A percentile compares a stretch with the other conserved stretches of the same genome.
phyloP scores from a whole-genome alignment of 805 yeast species.

The Millerago galiae region DNA sequence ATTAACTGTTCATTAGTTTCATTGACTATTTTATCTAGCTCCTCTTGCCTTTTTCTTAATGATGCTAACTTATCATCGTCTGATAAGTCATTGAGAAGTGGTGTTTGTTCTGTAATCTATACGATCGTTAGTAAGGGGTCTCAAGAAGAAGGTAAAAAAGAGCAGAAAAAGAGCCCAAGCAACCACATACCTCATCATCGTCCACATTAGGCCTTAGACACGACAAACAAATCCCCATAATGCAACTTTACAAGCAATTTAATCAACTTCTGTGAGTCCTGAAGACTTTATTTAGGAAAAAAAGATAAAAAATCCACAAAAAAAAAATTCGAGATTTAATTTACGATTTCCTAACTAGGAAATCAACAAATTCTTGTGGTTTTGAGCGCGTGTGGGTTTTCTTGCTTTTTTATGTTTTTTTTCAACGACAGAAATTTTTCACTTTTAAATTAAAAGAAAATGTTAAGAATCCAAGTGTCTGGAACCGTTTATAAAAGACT shows the following conservation, averaged over 20 bases:
- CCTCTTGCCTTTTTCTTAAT: slow-evolving; percentile 34
- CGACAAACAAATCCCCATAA: slow-evolving; percentile 46
- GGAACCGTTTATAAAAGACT: slow-evolving; percentile 10
- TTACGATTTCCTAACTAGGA: slow-evolving; percentile 9
- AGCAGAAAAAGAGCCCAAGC: background rate
- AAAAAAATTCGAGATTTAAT: background rate
- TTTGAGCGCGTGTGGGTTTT: background rate
- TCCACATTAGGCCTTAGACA: slow-evolving; percentile 33
- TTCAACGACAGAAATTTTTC: background rate
- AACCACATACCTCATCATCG: slow-evolving; percentile 31
- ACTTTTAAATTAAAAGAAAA: background rate
- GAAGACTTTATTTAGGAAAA: too few species aligned
- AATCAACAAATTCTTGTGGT: slow-evolving; percentile 6
- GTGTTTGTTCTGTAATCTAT: slow-evolving; percentile 31
- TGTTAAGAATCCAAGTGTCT: background rate
- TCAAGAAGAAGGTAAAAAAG: background rate
- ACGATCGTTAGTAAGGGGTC: slow-evolving; percentile 18
- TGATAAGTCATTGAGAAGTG: slow-evolving; percentile 21
- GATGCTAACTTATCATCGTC: slow-evolving; percentile 19
- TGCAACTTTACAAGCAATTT: background rate
- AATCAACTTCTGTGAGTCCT: background rate
- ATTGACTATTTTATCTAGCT: slow-evolving; percentile 39
- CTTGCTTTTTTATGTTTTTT: background rate
- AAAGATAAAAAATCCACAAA: background rate
- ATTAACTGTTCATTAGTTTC: slow-evolving; percentile 27